phyloP scores from a whole-genome alignment of 2,329 filamentous ascomycete genomes.

The Fusarium clavum region DNA sequence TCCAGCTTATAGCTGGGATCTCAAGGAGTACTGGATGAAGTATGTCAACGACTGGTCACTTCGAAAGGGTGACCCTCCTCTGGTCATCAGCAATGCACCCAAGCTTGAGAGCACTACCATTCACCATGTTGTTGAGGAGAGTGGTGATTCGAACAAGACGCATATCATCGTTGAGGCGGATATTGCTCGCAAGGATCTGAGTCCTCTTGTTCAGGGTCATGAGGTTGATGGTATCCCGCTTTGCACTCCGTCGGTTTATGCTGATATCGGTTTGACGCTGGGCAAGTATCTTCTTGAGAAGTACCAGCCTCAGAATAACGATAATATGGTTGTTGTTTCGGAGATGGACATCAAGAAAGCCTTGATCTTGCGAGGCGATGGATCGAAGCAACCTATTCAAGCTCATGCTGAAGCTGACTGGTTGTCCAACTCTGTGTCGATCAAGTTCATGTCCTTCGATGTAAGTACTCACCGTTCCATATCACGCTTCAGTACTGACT shows the following conservation, averaged over 20 bases:
- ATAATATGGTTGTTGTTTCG: conserved; percentile 32
- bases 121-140: conserved; percentile 33
- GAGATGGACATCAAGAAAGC: conserved; percentile 41
- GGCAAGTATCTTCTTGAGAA: conserved; percentile 29
- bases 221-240: conserved; percentile 39
- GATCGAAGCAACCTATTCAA: conserved; percentile 20
- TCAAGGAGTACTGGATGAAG: conserved; percentile 76
- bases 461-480: no score
- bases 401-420: conserved; percentile 38
- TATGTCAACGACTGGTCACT: conserved; percentile 77
- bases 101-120: conserved; percentile 38
- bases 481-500: no score
- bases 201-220: conserved; percentile 31
- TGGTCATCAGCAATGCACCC: conserved; percentile 16
- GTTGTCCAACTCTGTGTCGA: not conserved
- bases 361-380: conserved; percentile 22
- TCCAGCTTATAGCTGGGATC: conserved; percentile 77
- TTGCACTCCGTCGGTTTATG: conserved; percentile 36
- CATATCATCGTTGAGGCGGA: conserved; percentile 36
- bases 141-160: conserved; percentile 23
- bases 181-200: conserved; percentile 36
- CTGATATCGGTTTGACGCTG: conserved; percentile 34
- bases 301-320: conserved; percentile 23
- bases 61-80: conserved; percentile 64
- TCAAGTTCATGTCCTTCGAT: conserved; percentile 40